Percentiles rank a stretch among this genome's conserved stretches.
phyloP scores from a whole-genome alignment of 1,284 basidiomycete species.

The Ustilago vetiveriae region DNA sequence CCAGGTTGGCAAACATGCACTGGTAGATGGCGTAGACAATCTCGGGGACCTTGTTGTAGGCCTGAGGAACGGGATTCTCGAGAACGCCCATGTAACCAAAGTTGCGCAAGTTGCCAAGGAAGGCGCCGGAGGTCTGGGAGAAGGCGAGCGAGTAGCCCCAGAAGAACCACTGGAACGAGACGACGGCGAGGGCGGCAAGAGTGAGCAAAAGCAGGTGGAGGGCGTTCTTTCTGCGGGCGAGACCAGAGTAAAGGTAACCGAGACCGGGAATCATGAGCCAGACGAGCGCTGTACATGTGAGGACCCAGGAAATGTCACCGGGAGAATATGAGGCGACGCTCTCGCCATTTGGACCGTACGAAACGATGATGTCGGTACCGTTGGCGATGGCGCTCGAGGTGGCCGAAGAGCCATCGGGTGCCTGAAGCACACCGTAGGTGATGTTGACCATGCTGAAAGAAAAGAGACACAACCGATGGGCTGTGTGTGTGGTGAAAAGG shows the following conservation, averaged over 20 bases:
- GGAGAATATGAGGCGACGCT: slow-evolving; percentile 47
- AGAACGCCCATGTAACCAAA: slow-evolving; percentile 76
- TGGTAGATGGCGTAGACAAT: slow-evolving; percentile 70
- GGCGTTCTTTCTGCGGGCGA: slow-evolving; percentile 76
- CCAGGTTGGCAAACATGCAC: slow-evolving; percentile 69
- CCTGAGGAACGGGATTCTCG: slow-evolving; percentile 77
- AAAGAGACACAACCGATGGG: too few species aligned
- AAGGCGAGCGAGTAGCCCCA: slow-evolving; percentile 68
- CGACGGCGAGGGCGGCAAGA: slow-evolving; percentile 66
- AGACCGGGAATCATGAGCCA: slow-evolving; percentile 74
- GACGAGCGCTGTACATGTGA: slow-evolving; percentile 81
- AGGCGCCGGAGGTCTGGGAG: slow-evolving; percentile 74
- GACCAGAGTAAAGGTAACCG: slow-evolving; percentile 85
- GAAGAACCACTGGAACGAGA: slow-evolving; percentile 73
- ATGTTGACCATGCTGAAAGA: slow-evolving; percentile 64
- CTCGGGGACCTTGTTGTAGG: slow-evolving; percentile 71
- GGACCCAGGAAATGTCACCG: slow-evolving; percentile 69
- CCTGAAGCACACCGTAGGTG: slow-evolving; percentile 47
- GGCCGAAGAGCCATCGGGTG: slow-evolving; percentile 21
- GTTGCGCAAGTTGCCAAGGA: slow-evolving; percentile 78
- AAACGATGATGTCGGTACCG: slow-evolving; percentile 63
- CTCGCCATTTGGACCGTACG: slow-evolving; percentile 49
- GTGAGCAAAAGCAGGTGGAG: slow-evolving; percentile 71
- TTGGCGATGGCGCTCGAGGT: slow-evolving; percentile 21
- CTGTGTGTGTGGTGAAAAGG: too few species aligned